Evolutionary conservation across 192 early-diverging fungal species (phyloP).

Genomic region (Podila epigama): DNA sequence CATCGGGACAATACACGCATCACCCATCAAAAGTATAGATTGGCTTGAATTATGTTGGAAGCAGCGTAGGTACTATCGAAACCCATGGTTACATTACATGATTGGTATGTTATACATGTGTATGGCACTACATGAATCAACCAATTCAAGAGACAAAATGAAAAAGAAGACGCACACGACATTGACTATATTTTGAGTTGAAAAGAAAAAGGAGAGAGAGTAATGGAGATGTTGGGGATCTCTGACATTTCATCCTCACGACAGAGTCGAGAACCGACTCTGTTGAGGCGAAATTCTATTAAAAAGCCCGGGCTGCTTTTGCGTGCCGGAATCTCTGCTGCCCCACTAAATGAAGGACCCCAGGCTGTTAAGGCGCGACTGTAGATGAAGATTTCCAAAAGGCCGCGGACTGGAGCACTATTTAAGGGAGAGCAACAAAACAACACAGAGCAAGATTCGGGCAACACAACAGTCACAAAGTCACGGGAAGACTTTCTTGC

Average conservation of each 20-base stretch:
- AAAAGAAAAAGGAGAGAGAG: neutral
- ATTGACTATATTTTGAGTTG: no score
- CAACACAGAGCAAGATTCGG: neutral
- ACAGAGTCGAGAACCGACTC: neutral
- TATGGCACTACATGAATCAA: no score
- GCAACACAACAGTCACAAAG: constrained; percentile 1
- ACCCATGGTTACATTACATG: no score
- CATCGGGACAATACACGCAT: no score
- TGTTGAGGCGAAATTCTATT: constrained; percentile 1
- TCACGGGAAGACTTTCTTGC: no score
- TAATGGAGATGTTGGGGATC: neutral
- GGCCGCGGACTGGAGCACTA: neutral
- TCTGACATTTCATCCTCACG: constrained; percentile 3
- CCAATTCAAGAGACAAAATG: no score
- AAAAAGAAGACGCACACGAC: no score
- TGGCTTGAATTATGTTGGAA: no score
- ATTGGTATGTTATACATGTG: no score
- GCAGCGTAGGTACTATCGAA: no score
- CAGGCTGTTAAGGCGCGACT: constrained; percentile 2
- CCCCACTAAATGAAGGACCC: neutral
- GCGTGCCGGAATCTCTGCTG: constrained; percentile 3
- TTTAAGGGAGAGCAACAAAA: neutral
- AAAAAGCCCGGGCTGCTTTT: neutral
- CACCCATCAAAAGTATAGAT: no score
- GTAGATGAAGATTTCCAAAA: neutral